These are phyloP conservation scores for Apiotrichum veenhuisii DNA, from an alignment of 1,284 basidiomycete species.

Conservation along the genomic window DNA sequence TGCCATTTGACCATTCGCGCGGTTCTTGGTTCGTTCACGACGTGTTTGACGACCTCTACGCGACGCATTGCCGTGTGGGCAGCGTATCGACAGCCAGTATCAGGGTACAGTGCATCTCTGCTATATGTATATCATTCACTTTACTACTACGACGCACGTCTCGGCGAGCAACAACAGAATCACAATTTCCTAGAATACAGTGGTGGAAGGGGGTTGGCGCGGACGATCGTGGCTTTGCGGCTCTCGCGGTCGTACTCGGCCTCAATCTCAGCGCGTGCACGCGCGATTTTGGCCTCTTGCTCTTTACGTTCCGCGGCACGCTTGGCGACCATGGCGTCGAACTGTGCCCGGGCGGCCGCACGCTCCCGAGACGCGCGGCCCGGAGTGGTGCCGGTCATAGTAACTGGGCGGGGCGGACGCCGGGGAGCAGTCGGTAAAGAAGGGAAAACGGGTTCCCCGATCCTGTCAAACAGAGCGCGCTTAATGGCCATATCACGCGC, in stretches of 20 bases:
- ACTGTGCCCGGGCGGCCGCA: conserved; percentile 23
- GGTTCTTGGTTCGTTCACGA: neutral
- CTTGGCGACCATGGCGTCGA: conserved; percentile 17
- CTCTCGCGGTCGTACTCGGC: conserved; percentile 23
- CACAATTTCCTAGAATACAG: conserved; percentile 21
- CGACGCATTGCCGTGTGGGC: neutral
- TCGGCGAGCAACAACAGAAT: neutral
- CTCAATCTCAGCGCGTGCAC: conserved; percentile 23
- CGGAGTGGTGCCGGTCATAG: conserved; percentile 7
- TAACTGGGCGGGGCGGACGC: neutral
- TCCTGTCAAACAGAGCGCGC: conserved; percentile 29
- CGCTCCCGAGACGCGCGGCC: conserved; percentile 31
- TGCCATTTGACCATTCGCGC: neutral
- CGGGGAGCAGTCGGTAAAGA: neutral
- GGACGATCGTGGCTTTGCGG: conserved; percentile 32
- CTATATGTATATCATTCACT: no score
- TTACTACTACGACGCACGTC: no score
- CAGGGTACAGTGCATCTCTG: neutral
- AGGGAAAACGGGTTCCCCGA: neutral
- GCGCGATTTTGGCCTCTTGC: conserved; percentile 16
- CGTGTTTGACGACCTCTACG: neutral
- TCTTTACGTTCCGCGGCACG: conserved; percentile 14
- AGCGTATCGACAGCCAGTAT: neutral
- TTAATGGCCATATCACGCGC: conserved; percentile 24
- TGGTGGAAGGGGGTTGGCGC: conserved; percentile 34